Conservation (phyloP, 2,329 filamentous ascomycete species). For the Microdochium trichocladiopsis region DNA sequence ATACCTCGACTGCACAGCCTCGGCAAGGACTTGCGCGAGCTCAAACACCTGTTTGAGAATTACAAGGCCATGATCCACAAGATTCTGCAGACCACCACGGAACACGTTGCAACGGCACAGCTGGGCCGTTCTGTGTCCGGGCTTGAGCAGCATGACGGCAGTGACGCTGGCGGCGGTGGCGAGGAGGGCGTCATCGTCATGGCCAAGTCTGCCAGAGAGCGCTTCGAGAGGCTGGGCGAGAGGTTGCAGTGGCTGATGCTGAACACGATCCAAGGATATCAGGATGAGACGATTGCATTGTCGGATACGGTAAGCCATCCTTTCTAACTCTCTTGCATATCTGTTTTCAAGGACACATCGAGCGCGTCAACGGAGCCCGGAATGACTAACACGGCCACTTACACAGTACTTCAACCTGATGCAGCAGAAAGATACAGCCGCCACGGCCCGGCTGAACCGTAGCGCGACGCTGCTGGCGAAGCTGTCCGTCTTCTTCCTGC, state of each 20-base stretch:
- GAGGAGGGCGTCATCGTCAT: slow-evolving; percentile 18
- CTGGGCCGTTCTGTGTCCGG: not conserved
- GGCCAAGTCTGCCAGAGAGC: slow-evolving; percentile 39
- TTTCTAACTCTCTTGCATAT: not conserved
- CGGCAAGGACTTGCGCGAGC: slow-evolving; percentile 51
- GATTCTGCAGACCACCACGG: slow-evolving; percentile 34
- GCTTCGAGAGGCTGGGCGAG: slow-evolving; percentile 53
- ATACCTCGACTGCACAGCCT: slow-evolving; percentile 51
- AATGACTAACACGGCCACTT: not conserved
- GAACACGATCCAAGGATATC: slow-evolving; percentile 53
- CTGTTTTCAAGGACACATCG: too few relatives aligned
- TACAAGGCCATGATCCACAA: slow-evolving; percentile 54
- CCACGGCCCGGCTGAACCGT: slow-evolving; percentile 64
- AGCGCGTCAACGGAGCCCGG: too few relatives aligned
- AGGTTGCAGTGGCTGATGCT: slow-evolving; percentile 53
- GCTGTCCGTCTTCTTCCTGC: slow-evolving; percentile 68
- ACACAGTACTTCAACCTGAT: slow-evolving; percentile 72
- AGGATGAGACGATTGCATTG: slow-evolving; percentile 64
- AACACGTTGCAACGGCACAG: slow-evolving; percentile 1
- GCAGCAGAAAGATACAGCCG: slow-evolving; percentile 66
- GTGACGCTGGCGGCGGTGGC: not conserved
- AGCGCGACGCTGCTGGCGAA: slow-evolving; percentile 69
- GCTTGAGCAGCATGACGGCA: not conserved
- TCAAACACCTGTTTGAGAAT: slow-evolving; percentile 52
- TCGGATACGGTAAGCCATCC: slow-evolving; percentile 51